Base-by-base conservation (phyloP, 1,284 basidiomycete genomes). In the Peniophora sp. region DNA sequence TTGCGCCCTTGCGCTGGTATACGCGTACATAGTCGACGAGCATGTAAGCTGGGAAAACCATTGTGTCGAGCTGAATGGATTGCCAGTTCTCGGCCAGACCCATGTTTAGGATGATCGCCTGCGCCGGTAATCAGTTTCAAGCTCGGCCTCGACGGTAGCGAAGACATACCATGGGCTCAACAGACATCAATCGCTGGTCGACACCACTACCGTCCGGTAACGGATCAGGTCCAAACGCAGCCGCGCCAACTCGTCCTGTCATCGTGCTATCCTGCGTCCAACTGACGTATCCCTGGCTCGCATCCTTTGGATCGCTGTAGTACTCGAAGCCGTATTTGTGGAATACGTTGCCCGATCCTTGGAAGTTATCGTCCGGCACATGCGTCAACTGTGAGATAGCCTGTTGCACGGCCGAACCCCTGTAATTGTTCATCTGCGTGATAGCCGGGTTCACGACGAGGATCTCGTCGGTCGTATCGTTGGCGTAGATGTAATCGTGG, bases 281-380 rank as follows among this genome's bases (percentile, higher is more conserved):
- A 2, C 77, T 77, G 20, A 88, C 77, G 61, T 74, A 85, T 0
- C 83, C 83, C 15, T 76, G 74, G 2, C 62, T 56, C 0, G 73
- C 72, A 52, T 81, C 69, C 2, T 69, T 65, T 1, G 77, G 76
- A 60, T 88, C 74, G 8, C 77, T 70, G 68, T 73, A 82, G 58
- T 84, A 88, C 64, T 90, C 87, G 57, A 88, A 82, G 17, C 75
- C 78, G 49, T 78, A 67, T 0, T 66, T 75, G 51, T 66, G 69
- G 57, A 73, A 79, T 39, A 64, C 58, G 47, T 62, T 61, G 3
- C 77, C 78, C 0, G 73, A 71, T 3, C 78, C 79, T 55, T 81
- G 74, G 64, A 80, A 83, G 63, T 77, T 74, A 47, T 78, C 70
- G 20, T 68, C 64, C 1, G 79, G 78, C 1, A 79, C 62, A 24